Evolutionary conservation across 2,329 filamentous ascomycete genomes (phyloP).

Genomic region (Paecilomyces fulvus): DNA sequence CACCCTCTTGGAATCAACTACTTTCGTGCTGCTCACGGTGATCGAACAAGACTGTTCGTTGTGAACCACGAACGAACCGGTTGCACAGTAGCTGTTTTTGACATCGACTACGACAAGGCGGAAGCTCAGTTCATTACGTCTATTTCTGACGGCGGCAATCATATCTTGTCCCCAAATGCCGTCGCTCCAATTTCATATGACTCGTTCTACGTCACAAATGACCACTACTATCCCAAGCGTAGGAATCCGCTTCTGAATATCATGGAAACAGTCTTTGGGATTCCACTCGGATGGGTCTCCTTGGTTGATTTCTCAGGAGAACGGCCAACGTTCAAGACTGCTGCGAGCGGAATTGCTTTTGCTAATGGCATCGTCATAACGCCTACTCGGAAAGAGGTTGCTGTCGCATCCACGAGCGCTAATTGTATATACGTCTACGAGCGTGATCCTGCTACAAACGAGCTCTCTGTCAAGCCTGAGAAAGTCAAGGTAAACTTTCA

Average conservation of each 20-base stretch:
- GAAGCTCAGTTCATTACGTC: conserved; percentile 7
- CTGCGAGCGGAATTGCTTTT: conserved; percentile 7
- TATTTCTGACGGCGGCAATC: conserved; percentile 7
- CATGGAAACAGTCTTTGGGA: conserved; percentile 5
- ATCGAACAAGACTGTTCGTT: conserved; percentile 8
- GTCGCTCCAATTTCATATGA: conserved; percentile 9
- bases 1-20: conserved; percentile 9
- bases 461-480: conserved; percentile 6
- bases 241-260: conserved; percentile 7
- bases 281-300: conserved; percentile 9
- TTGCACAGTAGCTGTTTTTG: conserved; percentile 8
- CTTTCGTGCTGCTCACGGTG: conserved; percentile 5
- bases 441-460: conserved; percentile 7
- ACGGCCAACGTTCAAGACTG: conserved; percentile 6
- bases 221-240: conserved; percentile 7
- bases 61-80: conserved; percentile 7
- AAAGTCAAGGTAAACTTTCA: conserved; percentile 8
- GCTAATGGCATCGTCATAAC: conserved; percentile 10
- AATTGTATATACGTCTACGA: conserved; percentile 8
- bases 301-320: conserved; percentile 8
- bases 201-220: conserved; percentile 12
- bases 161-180: conserved; percentile 9
- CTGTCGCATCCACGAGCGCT: conserved; percentile 8
- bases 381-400: conserved; percentile 9
- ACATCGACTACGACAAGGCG: conserved; percentile 9